Conservation (phyloP, 2,329 filamentous ascomycete genomes). For the Fusarium tuaranense region DNA sequence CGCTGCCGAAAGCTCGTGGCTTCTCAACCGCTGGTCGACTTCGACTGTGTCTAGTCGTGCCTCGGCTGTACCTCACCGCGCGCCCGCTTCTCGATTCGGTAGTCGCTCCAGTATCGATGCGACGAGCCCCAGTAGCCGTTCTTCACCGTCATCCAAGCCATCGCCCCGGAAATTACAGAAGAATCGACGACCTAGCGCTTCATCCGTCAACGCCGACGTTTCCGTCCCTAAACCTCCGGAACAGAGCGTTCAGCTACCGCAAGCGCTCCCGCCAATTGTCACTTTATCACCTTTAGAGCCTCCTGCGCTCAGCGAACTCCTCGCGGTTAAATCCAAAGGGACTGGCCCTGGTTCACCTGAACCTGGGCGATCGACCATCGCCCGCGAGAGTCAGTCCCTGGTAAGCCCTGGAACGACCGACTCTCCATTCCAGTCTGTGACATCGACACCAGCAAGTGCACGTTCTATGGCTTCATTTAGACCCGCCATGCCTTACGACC, state of each 20-base stretch:
- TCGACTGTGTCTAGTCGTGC: slow-evolving; percentile 63
- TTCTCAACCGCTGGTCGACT: slow-evolving; percentile 65
- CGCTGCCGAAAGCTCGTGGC: slow-evolving; percentile 57
- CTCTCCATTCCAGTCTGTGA: slow-evolving; percentile 28
- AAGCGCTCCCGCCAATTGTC: slow-evolving; percentile 41
- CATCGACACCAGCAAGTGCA: slow-evolving; percentile 32
- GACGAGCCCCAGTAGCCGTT: slow-evolving; percentile 47
- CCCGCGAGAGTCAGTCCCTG: slow-evolving; percentile 45
- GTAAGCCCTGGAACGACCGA: slow-evolving; percentile 24
- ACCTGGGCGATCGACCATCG: slow-evolving; percentile 38
- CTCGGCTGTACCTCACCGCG: slow-evolving; percentile 50
- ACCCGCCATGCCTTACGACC: slow-evolving; percentile 48
- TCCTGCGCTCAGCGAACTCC: slow-evolving; percentile 35
- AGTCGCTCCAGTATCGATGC: slow-evolving; percentile 60
- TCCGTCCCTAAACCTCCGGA: slow-evolving; percentile 14
- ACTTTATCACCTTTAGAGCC: slow-evolving; percentile 42
- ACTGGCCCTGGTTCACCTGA: slow-evolving; percentile 44
- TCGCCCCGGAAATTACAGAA: slow-evolving; percentile 55
- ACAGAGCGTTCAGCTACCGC: slow-evolving; percentile 27
- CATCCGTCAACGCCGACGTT: slow-evolving; percentile 29
- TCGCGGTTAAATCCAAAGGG: slow-evolving; percentile 38
- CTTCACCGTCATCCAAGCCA: slow-evolving; percentile 44
- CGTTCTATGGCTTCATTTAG: slow-evolving; percentile 17
- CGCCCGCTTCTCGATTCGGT: slow-evolving; percentile 49
- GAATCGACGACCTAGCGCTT: slow-evolving; percentile 48